These are phyloP conservation scores for Jatropha multifida DNA, from an alignment of 441 rosid genomes.

Conservation along the genomic window DNA sequence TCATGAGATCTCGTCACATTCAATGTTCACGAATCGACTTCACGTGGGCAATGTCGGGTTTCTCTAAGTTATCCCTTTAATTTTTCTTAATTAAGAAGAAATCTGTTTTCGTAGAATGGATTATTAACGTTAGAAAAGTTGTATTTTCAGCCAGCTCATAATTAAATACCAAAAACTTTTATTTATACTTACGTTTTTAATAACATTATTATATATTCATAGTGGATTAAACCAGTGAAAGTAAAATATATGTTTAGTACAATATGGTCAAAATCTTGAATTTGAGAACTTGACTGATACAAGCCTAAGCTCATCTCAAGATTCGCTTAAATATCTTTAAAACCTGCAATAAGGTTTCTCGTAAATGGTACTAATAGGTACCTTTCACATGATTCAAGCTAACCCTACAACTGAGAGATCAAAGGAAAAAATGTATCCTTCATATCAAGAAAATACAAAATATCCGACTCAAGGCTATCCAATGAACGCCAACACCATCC, in stretches of 20 bases:
- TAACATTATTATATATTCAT: too few species aligned
- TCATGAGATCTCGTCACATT: not conserved
- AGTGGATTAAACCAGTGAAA: too few species aligned
- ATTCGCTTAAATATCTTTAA: not conserved
- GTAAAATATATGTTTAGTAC: too few species aligned
- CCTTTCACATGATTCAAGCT: constrained; percentile 11
- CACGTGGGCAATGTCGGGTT: constrained; percentile 9
- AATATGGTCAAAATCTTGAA: too few species aligned
- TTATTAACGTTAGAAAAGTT: not conserved
- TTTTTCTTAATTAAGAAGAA: not conserved
- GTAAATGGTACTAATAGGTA: not conserved
- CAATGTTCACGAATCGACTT: not conserved
- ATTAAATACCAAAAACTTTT: not conserved
- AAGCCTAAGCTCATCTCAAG: constrained; percentile 1
- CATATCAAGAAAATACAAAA: constrained; percentile 34
- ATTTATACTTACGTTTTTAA: too few species aligned
- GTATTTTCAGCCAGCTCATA: not conserved
- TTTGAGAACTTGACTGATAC: not conserved
- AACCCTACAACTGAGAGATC: not conserved
- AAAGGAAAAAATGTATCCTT: constrained; percentile 29
- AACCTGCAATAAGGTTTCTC: not conserved
- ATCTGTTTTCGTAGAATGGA: too few species aligned
- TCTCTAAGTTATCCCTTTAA: not conserved
- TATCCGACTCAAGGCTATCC: constrained; percentile 30
- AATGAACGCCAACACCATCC: constrained; percentile 29